These are phyloP conservation scores for Neurospora sp. DNA, from an alignment of 2,329 filamentous ascomycete species.

Conservation along the genomic window DNA sequence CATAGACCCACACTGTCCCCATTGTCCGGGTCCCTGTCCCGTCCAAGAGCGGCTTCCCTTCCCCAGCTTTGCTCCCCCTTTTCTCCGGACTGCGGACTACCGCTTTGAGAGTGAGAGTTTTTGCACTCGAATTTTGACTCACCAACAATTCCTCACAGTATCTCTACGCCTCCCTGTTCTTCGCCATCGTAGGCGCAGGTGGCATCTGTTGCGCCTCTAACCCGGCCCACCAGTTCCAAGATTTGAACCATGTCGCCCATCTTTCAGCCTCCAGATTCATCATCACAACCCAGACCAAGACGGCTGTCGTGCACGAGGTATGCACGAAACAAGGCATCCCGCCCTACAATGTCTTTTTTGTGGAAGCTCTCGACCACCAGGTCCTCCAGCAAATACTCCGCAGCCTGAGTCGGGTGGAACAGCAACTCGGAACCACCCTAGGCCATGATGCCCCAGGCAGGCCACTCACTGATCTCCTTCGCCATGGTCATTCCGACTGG, in stretches of 20 bases:
- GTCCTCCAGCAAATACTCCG: background rate
- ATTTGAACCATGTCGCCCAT: slow-evolving; percentile 1
- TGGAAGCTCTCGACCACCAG: background rate
- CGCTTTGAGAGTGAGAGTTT: background rate
- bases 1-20: background rate
- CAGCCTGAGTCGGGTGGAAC: background rate
- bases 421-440: background rate
- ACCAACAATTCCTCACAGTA: background rate
- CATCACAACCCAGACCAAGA: slow-evolving; percentile 1
- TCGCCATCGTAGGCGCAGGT: slow-evolving; percentile 3
- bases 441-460: background rate
- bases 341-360: background rate
- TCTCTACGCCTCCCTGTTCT: slow-evolving; percentile 1
- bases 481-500: background rate
- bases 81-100: background rate
- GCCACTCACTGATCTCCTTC: background rate
- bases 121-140: background rate
- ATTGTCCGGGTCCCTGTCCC: background rate
- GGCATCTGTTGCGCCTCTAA: slow-evolving; percentile 2
- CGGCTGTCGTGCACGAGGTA: background rate
- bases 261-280: background rate
- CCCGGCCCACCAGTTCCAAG: slow-evolving; percentile 1
- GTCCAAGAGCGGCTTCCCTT: background rate
- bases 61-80: background rate
- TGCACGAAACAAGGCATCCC: background rate